Conservation (phyloP, 140 eudicot species). For the Bidens hawaiensis region DNA sequence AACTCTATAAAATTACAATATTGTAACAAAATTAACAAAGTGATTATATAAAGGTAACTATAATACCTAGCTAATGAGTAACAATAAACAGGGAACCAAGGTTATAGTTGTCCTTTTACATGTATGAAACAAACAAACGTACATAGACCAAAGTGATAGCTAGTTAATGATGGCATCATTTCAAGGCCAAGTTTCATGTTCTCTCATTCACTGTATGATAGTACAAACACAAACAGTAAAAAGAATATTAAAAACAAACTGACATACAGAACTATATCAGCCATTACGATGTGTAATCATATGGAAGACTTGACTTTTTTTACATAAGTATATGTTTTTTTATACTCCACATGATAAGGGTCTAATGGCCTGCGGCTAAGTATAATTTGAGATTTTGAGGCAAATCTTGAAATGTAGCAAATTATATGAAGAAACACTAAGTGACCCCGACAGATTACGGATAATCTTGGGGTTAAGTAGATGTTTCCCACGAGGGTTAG, state of each 20-base stretch:
- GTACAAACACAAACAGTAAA: constrained; percentile 20
- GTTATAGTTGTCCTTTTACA: constrained; percentile 23
- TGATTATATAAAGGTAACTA: background rate
- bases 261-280: background rate
- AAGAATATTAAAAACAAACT: constrained; percentile 14
- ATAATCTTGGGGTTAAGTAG: too few species aligned
- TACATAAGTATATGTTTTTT: background rate
- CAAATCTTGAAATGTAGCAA: too few species aligned
- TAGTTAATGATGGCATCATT: constrained; percentile 18
- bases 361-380: too few species aligned
- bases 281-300: background rate
- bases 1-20: background rate
- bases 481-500: too few species aligned
- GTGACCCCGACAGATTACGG: too few species aligned
- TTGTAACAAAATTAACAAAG: background rate
- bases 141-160: constrained; percentile 9
- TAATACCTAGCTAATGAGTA: background rate
- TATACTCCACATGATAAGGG: too few species aligned
- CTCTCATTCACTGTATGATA: constrained; percentile 3
- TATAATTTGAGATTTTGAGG: too few species aligned
- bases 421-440: background rate
- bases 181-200: constrained; percentile 24
- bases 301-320: background rate
- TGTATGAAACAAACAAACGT: constrained; percentile 7
- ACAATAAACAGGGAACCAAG: constrained; percentile 4